Evolutionary conservation across 495 filamentous ascomycete species (phyloP), one percentile per base, ranked within the genome.

Genomic region (Hyaloscypha variabilis): DNA sequence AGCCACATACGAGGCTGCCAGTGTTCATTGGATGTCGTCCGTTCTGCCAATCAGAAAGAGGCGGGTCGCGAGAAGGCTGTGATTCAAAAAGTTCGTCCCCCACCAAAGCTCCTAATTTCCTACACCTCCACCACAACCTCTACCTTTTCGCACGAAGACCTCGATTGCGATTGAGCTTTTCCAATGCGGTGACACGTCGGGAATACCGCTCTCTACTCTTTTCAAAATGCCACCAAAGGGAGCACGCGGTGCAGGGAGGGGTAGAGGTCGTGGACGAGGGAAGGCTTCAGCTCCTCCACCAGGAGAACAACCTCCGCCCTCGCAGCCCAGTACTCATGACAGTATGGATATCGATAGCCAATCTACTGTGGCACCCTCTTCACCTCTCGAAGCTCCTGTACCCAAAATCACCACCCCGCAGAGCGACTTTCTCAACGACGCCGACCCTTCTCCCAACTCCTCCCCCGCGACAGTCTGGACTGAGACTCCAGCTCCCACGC

Each of bases 401-500:
- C 58, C 46, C 8, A 23, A n/a, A 30, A 54, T 46, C 26, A 67
- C 59, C 26, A 56, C 54, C 19, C 61, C 62, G 11, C 53, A 65
- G 19, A 21, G 62, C 34, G n/a, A 46, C 2, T 21, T 30, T 6
- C 21, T 34, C 50, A 55, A 69, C 50, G 28, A 63, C 52, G 30
- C 57, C 28, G 42, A n/a, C 17, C 49, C 62, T 29, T 66, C 68
- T 23, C 68, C 71, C 13, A 71, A 68, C 50, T 65, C 55, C 30
- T 70, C 68, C 21, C 65, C 71, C 17, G 66, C 66, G 4, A 66
- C 68, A 17, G 31, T 67, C 34, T 68, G 68, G 5, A 71, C 71
- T 13, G 68, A 70, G 66, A 70, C 71, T 19, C 65, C 71, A 14
- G 69, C 71, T 24, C 64, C 71, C 11, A 69, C 66, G 4, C 67